These are phyloP conservation scores for Xylaria sp. DNA, from an alignment of 2,329 filamentous ascomycete species.

Conservation along the genomic window DNA sequence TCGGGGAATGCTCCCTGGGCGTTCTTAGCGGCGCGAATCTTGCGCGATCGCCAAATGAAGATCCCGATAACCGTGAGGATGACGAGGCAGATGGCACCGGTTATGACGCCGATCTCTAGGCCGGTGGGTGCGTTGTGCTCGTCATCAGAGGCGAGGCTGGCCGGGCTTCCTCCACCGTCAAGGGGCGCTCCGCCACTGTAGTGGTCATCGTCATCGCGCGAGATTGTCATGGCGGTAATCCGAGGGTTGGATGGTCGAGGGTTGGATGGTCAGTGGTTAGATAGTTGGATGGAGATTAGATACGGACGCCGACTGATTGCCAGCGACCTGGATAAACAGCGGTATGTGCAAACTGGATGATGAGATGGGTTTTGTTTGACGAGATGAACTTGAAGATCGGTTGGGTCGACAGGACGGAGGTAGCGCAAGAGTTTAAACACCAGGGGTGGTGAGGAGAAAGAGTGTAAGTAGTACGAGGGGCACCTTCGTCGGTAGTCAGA, in stretches of 20 bases:
- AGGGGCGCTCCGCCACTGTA: conserved; percentile 32
- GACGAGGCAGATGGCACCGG: conserved; percentile 29
- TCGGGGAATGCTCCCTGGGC: conserved; percentile 5
- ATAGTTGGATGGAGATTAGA: conserved; percentile 6
- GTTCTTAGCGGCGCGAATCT: conserved; percentile 22
- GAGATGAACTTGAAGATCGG: conserved; percentile 5
- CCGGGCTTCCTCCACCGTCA: conserved; percentile 29
- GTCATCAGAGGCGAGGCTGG: conserved; percentile 18
- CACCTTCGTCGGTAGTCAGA: neutral
- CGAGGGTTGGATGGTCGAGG: neutral
- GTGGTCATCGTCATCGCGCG: conserved; percentile 18
- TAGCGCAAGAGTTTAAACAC: neutral
- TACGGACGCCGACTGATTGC: conserved; percentile 21
- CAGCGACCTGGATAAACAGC: conserved; percentile 19
- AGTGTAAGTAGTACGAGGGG: neutral
- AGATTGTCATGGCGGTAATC: conserved; percentile 18
- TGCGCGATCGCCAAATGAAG: conserved; percentile 35
- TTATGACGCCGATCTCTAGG: conserved; percentile 36
- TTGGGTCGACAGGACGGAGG: conserved; percentile 1
- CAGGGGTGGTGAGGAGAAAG: neutral
- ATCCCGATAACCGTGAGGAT: conserved; percentile 28
- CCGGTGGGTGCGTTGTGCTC: conserved; percentile 20
- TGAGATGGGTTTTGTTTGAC: conserved; percentile 20
- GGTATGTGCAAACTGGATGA: neutral
- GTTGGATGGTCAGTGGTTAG: neutral